These are phyloP conservation scores for Sarocladium kiliense DNA, from an alignment of 2,329 filamentous ascomycete species.

Conservation along the genomic window DNA sequence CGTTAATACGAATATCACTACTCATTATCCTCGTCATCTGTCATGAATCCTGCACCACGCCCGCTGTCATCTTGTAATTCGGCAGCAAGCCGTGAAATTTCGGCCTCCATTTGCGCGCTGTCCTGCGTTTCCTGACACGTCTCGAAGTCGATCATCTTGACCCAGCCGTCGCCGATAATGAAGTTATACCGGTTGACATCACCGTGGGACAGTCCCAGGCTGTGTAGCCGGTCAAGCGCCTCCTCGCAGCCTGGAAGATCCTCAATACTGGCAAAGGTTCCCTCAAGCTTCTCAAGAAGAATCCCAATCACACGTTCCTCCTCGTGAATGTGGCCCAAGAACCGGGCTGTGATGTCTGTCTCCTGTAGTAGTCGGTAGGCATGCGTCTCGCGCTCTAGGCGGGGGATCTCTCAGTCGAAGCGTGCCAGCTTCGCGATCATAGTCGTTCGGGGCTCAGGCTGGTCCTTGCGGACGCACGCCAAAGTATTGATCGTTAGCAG, in stretches of 20 bases:
- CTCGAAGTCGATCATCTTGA: no score
- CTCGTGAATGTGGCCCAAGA: slow-evolving; percentile 10
- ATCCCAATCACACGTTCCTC: slow-evolving; percentile 10
- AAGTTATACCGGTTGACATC: slow-evolving; percentile 11
- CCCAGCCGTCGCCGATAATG: no score
- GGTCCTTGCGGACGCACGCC: no score
- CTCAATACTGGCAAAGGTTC: slow-evolving; percentile 1
- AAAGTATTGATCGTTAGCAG: no score
- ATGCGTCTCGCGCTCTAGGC: slow-evolving; percentile 23
- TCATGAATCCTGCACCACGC: no score
- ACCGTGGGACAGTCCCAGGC: slow-evolving; percentile 9
- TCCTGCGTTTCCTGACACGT: no score
- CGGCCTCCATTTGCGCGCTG: no score
- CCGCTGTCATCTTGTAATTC: no score
- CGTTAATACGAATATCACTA: no score
- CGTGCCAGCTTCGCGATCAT: slow-evolving; percentile 25
- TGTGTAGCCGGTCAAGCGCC: slow-evolving; percentile 7
- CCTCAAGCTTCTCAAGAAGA: slow-evolving; percentile 10
- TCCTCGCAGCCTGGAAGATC: slow-evolving; percentile 4
- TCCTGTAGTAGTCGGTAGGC: slow-evolving; percentile 17
- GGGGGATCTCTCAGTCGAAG: slow-evolving; percentile 26
- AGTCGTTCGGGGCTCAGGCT: no score
- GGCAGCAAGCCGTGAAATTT: no score
- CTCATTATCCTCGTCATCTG: no score
- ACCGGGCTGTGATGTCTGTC: slow-evolving; percentile 4